Conservation (phyloP, 345 rosid species). For the Heritiera fomes region DNA sequence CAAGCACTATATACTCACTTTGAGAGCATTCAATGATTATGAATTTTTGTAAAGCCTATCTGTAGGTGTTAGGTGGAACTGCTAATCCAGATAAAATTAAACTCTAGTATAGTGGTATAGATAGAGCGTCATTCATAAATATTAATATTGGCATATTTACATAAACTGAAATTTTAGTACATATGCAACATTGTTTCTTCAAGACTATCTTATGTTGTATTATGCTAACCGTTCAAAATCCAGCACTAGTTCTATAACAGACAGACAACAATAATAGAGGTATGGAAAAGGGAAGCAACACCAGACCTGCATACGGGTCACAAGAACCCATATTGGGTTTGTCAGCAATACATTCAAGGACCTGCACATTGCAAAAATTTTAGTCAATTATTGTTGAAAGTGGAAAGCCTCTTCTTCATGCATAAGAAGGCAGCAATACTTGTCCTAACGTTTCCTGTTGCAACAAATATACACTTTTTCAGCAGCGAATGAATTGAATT, state of each 20-base stretch:
- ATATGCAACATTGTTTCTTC: not conserved
- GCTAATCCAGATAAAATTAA: not conserved
- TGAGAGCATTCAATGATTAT: not conserved
- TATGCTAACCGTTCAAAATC: slow-evolving; percentile 8
- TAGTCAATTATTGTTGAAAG: slow-evolving; percentile 5
- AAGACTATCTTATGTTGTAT: not conserved
- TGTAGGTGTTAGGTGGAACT: not conserved
- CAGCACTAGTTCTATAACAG: not conserved
- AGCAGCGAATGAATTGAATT: not conserved
- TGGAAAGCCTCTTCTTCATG: not conserved
- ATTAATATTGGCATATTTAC: not conserved
- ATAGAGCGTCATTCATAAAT: not conserved
- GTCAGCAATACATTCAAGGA: slow-evolving; percentile 68
- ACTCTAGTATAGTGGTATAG: not conserved
- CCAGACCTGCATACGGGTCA: slow-evolving; percentile 71
- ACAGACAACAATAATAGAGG: not conserved
- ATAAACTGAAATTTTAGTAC: not conserved
- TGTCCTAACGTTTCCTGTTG: not conserved
- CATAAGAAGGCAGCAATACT: not conserved
- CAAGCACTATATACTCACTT: not conserved
- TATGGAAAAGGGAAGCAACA: slow-evolving; percentile 7
- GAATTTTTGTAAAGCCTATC: not conserved
- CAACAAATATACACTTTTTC: not conserved
- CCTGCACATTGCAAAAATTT: slow-evolving; percentile 36
- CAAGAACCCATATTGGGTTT: slow-evolving; percentile 68